Conservation (phyloP, 129 eudicot species). For the Flaveria bidentis region DNA sequence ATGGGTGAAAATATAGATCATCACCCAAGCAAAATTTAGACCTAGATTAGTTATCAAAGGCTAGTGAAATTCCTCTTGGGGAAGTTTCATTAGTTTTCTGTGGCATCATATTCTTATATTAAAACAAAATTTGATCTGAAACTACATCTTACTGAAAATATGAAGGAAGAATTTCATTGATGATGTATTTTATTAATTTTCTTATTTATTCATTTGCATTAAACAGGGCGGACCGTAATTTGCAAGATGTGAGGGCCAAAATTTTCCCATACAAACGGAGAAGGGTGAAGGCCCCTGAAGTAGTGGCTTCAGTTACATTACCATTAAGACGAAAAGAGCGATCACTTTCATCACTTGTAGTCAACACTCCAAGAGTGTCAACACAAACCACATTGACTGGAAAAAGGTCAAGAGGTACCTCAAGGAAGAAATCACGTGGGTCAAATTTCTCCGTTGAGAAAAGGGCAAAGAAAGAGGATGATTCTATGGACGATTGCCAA, state of each 20-base stretch:
- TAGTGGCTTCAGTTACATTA: conserved; percentile 42
- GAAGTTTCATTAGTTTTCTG: too few species aligned
- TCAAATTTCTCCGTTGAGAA: conserved; percentile 60
- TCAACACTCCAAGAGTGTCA: conserved; percentile 74
- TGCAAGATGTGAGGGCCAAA: conserved; percentile 79
- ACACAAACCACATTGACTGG: conserved; percentile 69
- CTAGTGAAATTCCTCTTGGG: not conserved
- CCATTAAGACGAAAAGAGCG: conserved; percentile 81
- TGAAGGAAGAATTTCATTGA: not conserved
- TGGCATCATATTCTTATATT: not conserved
- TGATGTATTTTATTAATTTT: not conserved
- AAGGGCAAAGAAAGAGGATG: conserved; percentile 55
- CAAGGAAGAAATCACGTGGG: conserved; percentile 65
- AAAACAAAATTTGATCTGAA: not conserved
- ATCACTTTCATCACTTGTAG: conserved; percentile 80
- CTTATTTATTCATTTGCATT: not conserved
- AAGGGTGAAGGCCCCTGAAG: conserved; percentile 70
- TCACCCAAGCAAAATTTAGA: not conserved
- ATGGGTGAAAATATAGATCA: not conserved
- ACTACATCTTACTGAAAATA: not conserved
- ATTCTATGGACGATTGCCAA: conserved; percentile 50
- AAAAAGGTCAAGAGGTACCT: conserved; percentile 58
- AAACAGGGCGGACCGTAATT: conserved; percentile 85
- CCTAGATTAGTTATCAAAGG: not conserved
- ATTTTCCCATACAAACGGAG: conserved; percentile 76